Evolutionary conservation across 2,329 filamentous ascomycete genomes (phyloP).

Genomic region (Pseudogymnoascus verrucosus): DNA sequence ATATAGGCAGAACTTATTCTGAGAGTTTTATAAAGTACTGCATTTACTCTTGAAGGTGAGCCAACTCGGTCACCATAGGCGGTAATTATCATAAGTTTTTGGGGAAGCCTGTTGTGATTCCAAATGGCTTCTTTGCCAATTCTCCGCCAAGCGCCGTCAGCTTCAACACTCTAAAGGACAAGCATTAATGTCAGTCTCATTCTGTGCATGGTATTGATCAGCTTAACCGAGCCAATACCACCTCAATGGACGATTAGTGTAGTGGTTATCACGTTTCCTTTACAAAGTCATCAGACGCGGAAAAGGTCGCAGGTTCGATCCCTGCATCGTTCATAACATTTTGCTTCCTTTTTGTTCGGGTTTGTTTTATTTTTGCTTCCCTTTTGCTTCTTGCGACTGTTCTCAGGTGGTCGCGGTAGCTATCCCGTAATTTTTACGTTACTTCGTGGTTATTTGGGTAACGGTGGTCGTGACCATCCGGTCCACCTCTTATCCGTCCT

Average conservation of each 20-base stretch:
- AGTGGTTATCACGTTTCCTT: conserved; percentile 15
- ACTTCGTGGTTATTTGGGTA: background rate
- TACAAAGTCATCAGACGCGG: conserved; percentile 12
- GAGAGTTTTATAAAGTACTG: too few species aligned
- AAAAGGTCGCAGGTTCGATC: conserved; percentile 16
- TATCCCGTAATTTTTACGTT: background rate
- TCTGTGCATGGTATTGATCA: background rate
- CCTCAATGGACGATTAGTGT: conserved; percentile 10
- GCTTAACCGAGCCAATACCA: background rate
- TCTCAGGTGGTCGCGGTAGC: background rate
- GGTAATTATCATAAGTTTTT: background rate
- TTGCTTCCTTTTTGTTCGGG: conserved; percentile 3
- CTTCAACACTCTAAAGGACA: background rate
- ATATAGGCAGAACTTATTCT: background rate
- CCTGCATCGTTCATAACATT: conserved; percentile 14
- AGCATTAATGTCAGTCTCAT: background rate
- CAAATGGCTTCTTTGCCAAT: background rate
- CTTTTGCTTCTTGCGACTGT: background rate
- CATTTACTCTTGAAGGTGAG: background rate
- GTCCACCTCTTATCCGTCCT: background rate
- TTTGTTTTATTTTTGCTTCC: conserved; percentile 5
- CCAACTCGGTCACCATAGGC: background rate
- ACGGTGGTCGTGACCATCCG: background rate
- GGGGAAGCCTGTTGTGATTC: background rate
- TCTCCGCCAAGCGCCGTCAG: background rate